Base-by-base conservation (phyloP, 352 stramenopile species). In the Blastocystis sp. region DNA sequence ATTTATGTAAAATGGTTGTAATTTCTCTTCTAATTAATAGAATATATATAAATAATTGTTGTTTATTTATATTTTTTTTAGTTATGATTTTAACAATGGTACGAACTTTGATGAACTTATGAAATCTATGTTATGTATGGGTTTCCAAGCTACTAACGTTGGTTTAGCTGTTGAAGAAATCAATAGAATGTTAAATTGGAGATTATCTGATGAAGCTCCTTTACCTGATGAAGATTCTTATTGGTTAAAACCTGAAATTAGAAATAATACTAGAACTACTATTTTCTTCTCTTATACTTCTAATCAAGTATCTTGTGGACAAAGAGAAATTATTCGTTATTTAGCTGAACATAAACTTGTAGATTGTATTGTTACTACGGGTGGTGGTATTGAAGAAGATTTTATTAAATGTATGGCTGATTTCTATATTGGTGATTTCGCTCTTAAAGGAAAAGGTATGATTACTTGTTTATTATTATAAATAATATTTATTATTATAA, bases 201-300 rank as follows among this genome's bases (percentile, higher is more conserved):
- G 92, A 2, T 73, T 99, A 32, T 92, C 75, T 54, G 83, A 97
- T 70, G 77, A 89, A 2, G 77, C 82, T 27, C 80, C 88, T 33
- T 70, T 82, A 1, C 77, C 84, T 35, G 83, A 92, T 24, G 81
- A 93, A 30, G 78, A 91, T 37, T 86, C 96, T 58, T 77, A 91
- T 37, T 69, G 80, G 39, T 74, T 75, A 35, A 77, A 86, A 47
- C 70, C 74, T 2, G 70, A 67, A 46, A 82, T 77, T 64, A 81
- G 82, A 36, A 77, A 76, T 19, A 75, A 68, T 2, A 72, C 84
- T 40, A 93, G 92, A 68, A 88, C 76, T 71, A 94, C 82, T n/a
- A 95, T 99, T 58, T 99, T 98, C 72, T 74, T 99, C 21, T 81
- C 78, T 2, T 99, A 98, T 75, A 99, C 92, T 34, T 94, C 81